Evolutionary conservation across 495 filamentous ascomycete genomes (phyloP).

Genomic region (Penicillium pulvis): DNA sequence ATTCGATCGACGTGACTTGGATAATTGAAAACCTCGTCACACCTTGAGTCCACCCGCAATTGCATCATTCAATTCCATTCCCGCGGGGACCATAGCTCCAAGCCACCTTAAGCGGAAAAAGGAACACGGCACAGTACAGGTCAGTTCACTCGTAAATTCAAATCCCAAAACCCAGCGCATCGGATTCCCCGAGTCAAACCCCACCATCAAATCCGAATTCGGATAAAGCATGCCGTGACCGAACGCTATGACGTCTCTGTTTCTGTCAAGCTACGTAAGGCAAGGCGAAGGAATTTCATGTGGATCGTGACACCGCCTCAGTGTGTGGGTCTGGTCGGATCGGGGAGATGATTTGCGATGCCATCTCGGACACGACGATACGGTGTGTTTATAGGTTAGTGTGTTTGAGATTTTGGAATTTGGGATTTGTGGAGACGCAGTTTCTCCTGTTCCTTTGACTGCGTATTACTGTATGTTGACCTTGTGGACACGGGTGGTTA

Average conservation of each 20-base stretch:
- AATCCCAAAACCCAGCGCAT: background rate
- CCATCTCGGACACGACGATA: conserved; percentile 5
- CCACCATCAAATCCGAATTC: background rate
- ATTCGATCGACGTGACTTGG: background rate
- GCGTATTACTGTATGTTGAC: background rate
- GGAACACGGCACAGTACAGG: too few species aligned
- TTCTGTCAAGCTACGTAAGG: background rate
- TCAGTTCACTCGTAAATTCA: background rate
- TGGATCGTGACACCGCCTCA: conserved; percentile 7
- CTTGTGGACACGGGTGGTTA: background rate
- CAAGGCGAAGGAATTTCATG: background rate
- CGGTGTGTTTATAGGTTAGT: background rate
- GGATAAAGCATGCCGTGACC: background rate
- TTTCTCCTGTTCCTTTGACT: background rate
- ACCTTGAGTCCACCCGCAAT: background rate
- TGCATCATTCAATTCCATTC: background rate
- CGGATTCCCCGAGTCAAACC: background rate
- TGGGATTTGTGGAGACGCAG: background rate
- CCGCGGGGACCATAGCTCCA: too few species aligned
- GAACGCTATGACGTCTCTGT: background rate
- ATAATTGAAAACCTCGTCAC: background rate
- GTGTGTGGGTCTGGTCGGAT: background rate
- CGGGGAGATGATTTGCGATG: background rate
- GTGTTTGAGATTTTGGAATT: background rate
- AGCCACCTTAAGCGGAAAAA: background rate